Evolutionary conservation across 306 rosid genomes (phyloP).

Genomic region (Casuarina equisetifolia): DNA sequence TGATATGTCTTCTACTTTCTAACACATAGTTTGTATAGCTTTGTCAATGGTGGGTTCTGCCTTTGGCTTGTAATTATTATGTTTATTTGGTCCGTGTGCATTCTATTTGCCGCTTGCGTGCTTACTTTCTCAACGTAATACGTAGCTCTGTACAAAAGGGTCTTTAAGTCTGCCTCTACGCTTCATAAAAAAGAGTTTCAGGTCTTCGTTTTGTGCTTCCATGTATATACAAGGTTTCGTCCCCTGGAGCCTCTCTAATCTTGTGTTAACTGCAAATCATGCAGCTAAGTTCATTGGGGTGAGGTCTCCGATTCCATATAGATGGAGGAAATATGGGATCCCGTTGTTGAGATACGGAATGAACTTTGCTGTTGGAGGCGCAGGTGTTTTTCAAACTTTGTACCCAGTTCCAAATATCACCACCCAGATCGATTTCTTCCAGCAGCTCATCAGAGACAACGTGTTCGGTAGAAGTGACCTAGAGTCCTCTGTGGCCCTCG

Average conservation of each 20-base stretch:
- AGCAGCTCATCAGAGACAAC: conserved; percentile 31
- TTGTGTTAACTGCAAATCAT: not conserved
- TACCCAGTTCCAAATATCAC: conserved; percentile 71
- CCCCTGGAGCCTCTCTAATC: not conserved
- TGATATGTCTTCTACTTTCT: too few species aligned
- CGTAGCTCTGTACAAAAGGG: too few species aligned
- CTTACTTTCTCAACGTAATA: too few species aligned
- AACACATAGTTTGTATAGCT: too few species aligned
- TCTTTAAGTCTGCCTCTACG: too few species aligned
- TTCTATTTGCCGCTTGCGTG: too few species aligned
- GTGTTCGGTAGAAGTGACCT: conserved; percentile 40
- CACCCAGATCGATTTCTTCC: conserved; percentile 62
- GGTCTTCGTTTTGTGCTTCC: too few species aligned
- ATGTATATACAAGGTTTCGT: too few species aligned
- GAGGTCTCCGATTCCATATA: conserved; percentile 78
- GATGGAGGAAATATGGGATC: conserved; percentile 40
- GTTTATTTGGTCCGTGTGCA: too few species aligned
- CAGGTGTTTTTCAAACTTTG: conserved; percentile 71
- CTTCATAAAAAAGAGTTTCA: too few species aligned
- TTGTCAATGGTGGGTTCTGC: conserved; percentile 25
- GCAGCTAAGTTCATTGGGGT: conserved; percentile 60
- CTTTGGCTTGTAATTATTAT: conserved; percentile 16
- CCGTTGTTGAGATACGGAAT: conserved; percentile 62
- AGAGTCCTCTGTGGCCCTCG: conserved; percentile 52
- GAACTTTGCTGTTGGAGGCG: conserved; percentile 88